Percentiles rank a stretch among this genome's conserved stretches.
These are phyloP conservation scores for Grammothele lineata DNA, from an alignment of 768 basidiomycete species.

Conservation along the genomic window DNA sequence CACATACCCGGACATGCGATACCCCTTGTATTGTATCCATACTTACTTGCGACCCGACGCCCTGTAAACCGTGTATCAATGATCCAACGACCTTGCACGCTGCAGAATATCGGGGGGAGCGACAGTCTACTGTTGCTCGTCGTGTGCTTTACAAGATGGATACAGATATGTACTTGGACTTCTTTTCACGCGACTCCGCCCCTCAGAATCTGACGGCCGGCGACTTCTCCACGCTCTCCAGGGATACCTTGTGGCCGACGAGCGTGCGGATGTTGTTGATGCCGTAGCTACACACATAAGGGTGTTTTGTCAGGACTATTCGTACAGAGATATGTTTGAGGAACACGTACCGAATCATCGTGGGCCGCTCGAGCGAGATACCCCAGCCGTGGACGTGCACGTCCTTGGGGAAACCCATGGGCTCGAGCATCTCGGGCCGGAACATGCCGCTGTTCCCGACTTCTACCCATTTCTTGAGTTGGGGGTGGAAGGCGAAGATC, in stretches of 20 bases:
- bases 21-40: too few relatives aligned
- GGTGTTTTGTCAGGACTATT: background rate
- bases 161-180: too few relatives aligned
- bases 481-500: slow-evolving; percentile 97
- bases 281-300: slow-evolving; percentile 74
- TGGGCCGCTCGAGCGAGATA: slow-evolving; percentile 88
- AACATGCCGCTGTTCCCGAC: slow-evolving; percentile 99
- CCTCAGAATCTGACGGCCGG: slow-evolving; percentile 85
- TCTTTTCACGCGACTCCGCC: too few relatives aligned
- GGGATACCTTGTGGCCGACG: slow-evolving; percentile 94
- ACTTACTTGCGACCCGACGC: too few relatives aligned
- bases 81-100: too few relatives aligned
- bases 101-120: too few relatives aligned
- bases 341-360: slow-evolving; percentile 87
- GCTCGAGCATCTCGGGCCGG: slow-evolving; percentile 98
- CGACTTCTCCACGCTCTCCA: slow-evolving; percentile 84
- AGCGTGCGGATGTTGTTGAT: slow-evolving; percentile 96
- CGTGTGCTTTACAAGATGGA: too few relatives aligned
- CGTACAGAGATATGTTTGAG: background rate
- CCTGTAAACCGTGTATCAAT: too few relatives aligned
- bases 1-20: background rate
- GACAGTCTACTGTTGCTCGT: too few relatives aligned
- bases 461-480: slow-evolving; percentile 93
- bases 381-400: slow-evolving; percentile 98
- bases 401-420: slow-evolving; percentile 97